Conservation (phyloP, 2,329 filamentous ascomycete genomes). For the Penicillium glabrum region DNA sequence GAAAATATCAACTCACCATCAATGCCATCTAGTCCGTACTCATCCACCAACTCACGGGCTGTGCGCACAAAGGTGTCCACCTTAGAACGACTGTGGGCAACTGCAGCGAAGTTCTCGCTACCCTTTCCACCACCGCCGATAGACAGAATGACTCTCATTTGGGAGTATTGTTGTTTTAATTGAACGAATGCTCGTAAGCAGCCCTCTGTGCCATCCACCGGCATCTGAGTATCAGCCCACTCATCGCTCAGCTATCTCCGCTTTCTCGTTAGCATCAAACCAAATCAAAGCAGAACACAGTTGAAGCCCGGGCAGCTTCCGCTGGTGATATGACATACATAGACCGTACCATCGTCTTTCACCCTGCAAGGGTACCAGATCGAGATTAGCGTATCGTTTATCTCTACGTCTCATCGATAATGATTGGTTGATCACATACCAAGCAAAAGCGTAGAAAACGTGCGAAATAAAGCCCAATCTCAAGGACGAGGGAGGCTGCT, state of each 20-base stretch:
- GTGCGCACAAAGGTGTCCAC: constrained; percentile 71
- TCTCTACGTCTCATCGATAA: constrained; percentile 9
- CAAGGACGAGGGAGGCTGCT: constrained; percentile 70
- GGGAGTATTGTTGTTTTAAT: constrained; percentile 68
- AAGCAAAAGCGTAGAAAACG: constrained; percentile 80
- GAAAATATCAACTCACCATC: constrained; percentile 59
- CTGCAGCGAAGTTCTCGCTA: constrained; percentile 65
- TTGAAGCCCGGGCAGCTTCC: neutral
- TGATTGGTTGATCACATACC: constrained; percentile 39
- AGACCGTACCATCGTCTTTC: constrained; percentile 69
- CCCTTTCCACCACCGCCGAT: constrained; percentile 68
- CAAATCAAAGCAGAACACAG: neutral
- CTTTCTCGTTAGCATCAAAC: constrained; percentile 2
- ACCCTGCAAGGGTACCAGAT: constrained; percentile 51
- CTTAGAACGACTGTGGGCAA: constrained; percentile 60
- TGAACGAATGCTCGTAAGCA: constrained; percentile 72
- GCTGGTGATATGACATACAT: constrained; percentile 56
- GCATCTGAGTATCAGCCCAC: constrained; percentile 71
- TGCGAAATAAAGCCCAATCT: constrained; percentile 76
- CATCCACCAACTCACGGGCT: constrained; percentile 65
- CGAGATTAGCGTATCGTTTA: constrained; percentile 23
- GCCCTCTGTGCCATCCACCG: constrained; percentile 69
- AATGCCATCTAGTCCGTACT: constrained; percentile 71
- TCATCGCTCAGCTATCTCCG: constrained; percentile 69
- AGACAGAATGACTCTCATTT: constrained; percentile 74